Conservation (phyloP, 805 yeast genomes). For the Geotrichum ghanense region DNA sequence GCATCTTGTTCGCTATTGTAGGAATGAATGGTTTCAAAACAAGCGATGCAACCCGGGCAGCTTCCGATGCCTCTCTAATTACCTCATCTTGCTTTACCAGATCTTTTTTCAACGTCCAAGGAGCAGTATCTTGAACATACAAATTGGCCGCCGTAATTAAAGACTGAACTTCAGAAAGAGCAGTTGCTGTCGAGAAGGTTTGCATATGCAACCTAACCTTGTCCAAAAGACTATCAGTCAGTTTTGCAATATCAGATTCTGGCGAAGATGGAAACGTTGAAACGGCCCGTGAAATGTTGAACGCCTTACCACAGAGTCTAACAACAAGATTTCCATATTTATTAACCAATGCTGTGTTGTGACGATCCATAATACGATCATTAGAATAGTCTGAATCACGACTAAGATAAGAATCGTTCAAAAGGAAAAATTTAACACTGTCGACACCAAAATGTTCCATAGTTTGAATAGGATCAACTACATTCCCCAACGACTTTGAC, state of each 20-base stretch:
- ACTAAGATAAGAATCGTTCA: conserved; percentile 63
- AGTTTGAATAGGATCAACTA: conserved; percentile 76
- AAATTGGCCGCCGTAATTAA: conserved; percentile 49
- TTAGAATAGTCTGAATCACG: conserved; percentile 74
- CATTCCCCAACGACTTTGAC: conserved; percentile 90
- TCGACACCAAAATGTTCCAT: conserved; percentile 51
- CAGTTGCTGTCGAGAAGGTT: conserved; percentile 42
- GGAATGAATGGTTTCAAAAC: conserved; percentile 69
- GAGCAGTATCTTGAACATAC: conserved; percentile 57
- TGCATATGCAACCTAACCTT: conserved; percentile 34
- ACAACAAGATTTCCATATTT: conserved; percentile 73
- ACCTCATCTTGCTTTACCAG: conserved; percentile 39
- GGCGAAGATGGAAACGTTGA: not conserved
- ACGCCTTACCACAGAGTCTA: conserved; percentile 63
- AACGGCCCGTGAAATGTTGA: conserved; percentile 39
- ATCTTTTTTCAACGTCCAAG: conserved; percentile 44
- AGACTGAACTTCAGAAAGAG: conserved; percentile 49
- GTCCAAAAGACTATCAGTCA: conserved; percentile 27
- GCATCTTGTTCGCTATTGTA: conserved; percentile 37
- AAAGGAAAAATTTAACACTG: conserved; percentile 55
- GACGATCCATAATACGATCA: conserved; percentile 35
- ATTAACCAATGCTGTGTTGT: conserved; percentile 48
- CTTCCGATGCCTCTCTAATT: conserved; percentile 58
- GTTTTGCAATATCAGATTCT: conserved; percentile 8
- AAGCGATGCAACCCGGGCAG: conserved; percentile 54